Percentiles rank a stretch among this genome's conserved stretches.
Conservation (phyloP, 140 eudicot species). For the Oenanthe javanica region DNA sequence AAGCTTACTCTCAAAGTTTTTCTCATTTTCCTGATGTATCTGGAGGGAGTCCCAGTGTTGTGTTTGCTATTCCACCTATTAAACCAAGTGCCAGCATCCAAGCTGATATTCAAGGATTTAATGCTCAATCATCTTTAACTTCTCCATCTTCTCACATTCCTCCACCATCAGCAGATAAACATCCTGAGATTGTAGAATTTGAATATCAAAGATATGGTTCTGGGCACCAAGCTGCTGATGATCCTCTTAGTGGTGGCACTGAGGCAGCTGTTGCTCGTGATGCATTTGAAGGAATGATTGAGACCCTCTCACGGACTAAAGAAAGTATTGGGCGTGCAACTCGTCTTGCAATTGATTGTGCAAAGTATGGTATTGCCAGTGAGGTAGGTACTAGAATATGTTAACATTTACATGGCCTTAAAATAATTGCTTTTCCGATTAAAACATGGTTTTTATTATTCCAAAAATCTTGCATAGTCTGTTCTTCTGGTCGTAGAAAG, state of each 20-base stretch:
- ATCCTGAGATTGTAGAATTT: slow-evolving; percentile 45
- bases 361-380: slow-evolving; percentile 83
- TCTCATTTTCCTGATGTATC: slow-evolving; percentile 31
- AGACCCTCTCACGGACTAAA: slow-evolving; percentile 90
- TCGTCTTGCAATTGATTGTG: slow-evolving; percentile 94
- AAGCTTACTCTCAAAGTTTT: slow-evolving; percentile 56
- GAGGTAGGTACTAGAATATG: slow-evolving; percentile 44
- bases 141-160: slow-evolving; percentile 36
- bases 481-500: background rate
- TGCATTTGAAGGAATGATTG: slow-evolving; percentile 98
- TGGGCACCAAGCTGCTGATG: slow-evolving; percentile 47
- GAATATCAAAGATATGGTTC: slow-evolving; percentile 64
- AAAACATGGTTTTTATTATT: background rate
- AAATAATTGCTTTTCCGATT: background rate
- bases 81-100: slow-evolving; percentile 31
- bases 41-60: slow-evolving; percentile 46
- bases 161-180: slow-evolving; percentile 31
- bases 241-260: slow-evolving; percentile 78
- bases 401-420: background rate
- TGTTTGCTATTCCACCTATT: slow-evolving; percentile 28
- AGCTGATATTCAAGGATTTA: slow-evolving; percentile 29
- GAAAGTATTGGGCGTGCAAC: slow-evolving; percentile 98
- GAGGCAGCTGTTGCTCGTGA: slow-evolving; percentile 98
- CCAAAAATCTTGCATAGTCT: background rate
- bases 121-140: slow-evolving; percentile 29